Base-by-base conservation (phyloP, 129 eudicot genomes). In the Tagetes erecta region DNA sequence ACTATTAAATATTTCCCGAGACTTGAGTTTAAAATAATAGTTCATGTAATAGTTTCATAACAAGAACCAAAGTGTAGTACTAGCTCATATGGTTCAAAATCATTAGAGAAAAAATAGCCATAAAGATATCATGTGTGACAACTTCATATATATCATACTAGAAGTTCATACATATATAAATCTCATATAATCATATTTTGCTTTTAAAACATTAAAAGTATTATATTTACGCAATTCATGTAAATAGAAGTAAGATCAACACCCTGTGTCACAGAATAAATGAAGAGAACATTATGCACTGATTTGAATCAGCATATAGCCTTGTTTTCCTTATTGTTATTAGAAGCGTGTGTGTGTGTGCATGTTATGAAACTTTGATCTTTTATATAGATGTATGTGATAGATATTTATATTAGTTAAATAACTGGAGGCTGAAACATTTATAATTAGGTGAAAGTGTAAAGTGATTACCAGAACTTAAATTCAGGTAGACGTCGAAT, bases 401-500 rank as follows among this genome's bases (percentile, higher is more conserved):
- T 8, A 46, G 27, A 20, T 20, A 20, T 1, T 52, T n/a, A 52
- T 52, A 33, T 0, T 53, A 6, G 35, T 53, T 53, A 53, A 53
- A 66, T 3, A 8, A 42, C 14, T 6, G 53, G 38, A 8, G 20
- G 30, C 45, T 9, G 31, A 35, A 62, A 33, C 9, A 51, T 1
- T 53, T n/a, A 57, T 1, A 3, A 30, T 10, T 31, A 79, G 34
- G 60, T 33, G 75, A 20, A 42, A 46, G 70, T 45, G 37, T 42
- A 55, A 68, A 71, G 40, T 56, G 46, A 41, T 64, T 83, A 92
- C 97, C 97, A 92, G 88, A 92, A 92, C 83, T 85, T 85, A 72
- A 92, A 92, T 55, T 92, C 97, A 1, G 97, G 97, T 20, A 92
- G 89, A 45, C 96, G 93, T 44, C 97, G 96, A 68, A 87, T 80